phyloP scores from a whole-genome alignment of 805 yeast genomes.

The Kazachstania kunashirensis region DNA sequence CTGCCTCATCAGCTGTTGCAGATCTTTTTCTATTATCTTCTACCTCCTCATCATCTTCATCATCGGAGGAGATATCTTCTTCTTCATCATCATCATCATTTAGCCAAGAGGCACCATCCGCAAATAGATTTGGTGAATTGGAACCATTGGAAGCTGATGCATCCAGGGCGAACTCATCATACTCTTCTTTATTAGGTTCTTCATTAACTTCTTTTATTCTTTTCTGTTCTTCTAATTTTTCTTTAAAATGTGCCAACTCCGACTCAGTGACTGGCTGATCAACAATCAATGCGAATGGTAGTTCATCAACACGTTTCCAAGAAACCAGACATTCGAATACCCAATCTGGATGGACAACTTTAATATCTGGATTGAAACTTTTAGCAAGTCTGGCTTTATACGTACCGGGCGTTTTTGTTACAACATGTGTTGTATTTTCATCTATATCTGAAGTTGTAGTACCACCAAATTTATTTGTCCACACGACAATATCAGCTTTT shows the following conservation, averaged over 20 bases:
- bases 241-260: constrained; percentile 29
- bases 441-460: constrained; percentile 61
- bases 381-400: constrained; percentile 76
- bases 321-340: constrained; percentile 70
- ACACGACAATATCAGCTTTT: constrained; percentile 76
- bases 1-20: not conserved
- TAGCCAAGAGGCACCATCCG: constrained; percentile 28
- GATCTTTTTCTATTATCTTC: constrained; percentile 6
- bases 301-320: constrained; percentile 66
- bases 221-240: constrained; percentile 28
- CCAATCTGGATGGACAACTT: constrained; percentile 91
- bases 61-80: constrained; percentile 18
- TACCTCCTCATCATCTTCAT: constrained; percentile 24
- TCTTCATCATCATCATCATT: constrained; percentile 27
- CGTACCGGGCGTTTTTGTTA: constrained; percentile 73
- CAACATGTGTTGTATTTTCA: constrained; percentile 75
- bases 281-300: constrained; percentile 45
- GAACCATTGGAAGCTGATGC: constrained; percentile 8
- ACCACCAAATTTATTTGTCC: constrained; percentile 93
- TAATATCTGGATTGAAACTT: constrained; percentile 48
- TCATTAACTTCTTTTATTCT: constrained; percentile 29
- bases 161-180: constrained; percentile 12
- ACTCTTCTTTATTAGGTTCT: constrained; percentile 18
- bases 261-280: constrained; percentile 37
- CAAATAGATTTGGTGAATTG: constrained; percentile 15